phyloP scores from a whole-genome alignment of 177 flowering plant species.

The Telopea speciosissima region DNA sequence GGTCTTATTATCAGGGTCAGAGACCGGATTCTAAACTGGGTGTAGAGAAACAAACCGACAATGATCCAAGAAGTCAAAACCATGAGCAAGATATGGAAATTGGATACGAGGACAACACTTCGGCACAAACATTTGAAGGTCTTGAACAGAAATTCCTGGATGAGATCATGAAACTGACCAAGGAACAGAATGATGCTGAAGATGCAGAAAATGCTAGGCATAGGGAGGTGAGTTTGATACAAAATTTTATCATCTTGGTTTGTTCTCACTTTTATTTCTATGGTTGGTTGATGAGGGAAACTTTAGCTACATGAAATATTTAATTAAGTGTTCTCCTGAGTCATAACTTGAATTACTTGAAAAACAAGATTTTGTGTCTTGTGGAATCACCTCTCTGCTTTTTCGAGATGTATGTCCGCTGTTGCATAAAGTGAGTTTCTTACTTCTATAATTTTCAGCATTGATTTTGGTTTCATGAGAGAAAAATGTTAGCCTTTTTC shows the following conservation, averaged over 20 bases:
- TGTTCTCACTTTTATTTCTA: background rate
- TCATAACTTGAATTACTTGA: too few relatives aligned
- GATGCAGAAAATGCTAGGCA: conserved; percentile 72
- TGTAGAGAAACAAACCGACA: conserved; percentile 34
- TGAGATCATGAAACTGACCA: conserved; percentile 49
- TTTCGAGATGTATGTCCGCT: too few relatives aligned
- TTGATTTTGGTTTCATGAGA: too few relatives aligned
- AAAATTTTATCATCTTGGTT: background rate
- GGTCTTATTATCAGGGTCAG: conserved; percentile 41
- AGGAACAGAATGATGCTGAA: conserved; percentile 65
- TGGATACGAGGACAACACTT: conserved; percentile 44
- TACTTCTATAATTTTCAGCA: too few relatives aligned
- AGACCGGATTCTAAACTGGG: conserved; percentile 34
- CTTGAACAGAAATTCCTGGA: conserved; percentile 55
- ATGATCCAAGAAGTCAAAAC: conserved; percentile 31
- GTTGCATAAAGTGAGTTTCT: too few relatives aligned
- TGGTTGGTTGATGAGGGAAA: background rate
- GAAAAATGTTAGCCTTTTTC: too few relatives aligned
- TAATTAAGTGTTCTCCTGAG: too few relatives aligned
- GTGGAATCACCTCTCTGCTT: too few relatives aligned
- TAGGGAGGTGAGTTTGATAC: conserved; percentile 47
- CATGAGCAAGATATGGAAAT: conserved; percentile 52
- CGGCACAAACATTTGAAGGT: conserved; percentile 43
- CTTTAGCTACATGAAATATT: too few relatives aligned
- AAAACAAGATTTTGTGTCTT: too few relatives aligned